Evolutionary conservation across 1,284 basidiomycete genomes (phyloP).

Genomic region (Ustilago tritici): DNA sequence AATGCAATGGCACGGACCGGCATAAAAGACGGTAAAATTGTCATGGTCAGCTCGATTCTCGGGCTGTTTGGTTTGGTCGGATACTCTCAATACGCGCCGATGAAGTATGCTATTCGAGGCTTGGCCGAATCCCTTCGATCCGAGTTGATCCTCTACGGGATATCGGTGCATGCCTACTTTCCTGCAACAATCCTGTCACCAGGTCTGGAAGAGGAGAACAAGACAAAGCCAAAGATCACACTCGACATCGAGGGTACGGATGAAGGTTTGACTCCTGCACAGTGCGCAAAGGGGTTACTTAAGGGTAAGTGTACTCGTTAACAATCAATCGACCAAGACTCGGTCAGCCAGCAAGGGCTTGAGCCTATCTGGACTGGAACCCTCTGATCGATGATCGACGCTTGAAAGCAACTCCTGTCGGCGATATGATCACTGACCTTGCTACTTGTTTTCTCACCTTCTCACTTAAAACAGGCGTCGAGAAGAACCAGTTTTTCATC

Average conservation of each 20-base stretch:
- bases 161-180: constrained; percentile 86
- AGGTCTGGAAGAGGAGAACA: constrained; percentile 83
- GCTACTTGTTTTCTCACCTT: not conserved
- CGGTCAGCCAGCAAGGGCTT: not conserved
- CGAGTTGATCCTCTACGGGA: constrained; percentile 83
- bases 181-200: constrained; percentile 87
- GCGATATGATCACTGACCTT: not conserved
- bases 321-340: not conserved
- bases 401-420: not conserved
- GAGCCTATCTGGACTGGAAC: not conserved
- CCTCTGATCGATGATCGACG: constrained; percentile 1
- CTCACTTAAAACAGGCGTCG: constrained; percentile 31
- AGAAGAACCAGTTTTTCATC: constrained; percentile 59
- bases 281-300: constrained; percentile 77
- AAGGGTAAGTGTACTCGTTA: constrained; percentile 73
- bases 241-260: constrained; percentile 85
- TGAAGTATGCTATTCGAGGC: constrained; percentile 88
- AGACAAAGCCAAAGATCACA: constrained; percentile 82
- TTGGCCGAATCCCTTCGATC: constrained; percentile 86
- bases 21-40: constrained; percentile 77
- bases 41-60: constrained; percentile 84
- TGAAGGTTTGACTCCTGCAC: constrained; percentile 77
- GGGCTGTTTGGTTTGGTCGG: constrained; percentile 86
- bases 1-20: constrained; percentile 78
- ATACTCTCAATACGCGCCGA: constrained; percentile 86